Evolutionary conservation across 1,284 basidiomycete species (phyloP), one percentile per base, ranked within the genome.

Genomic region (Mycosarcoma mackinlayi): DNA sequence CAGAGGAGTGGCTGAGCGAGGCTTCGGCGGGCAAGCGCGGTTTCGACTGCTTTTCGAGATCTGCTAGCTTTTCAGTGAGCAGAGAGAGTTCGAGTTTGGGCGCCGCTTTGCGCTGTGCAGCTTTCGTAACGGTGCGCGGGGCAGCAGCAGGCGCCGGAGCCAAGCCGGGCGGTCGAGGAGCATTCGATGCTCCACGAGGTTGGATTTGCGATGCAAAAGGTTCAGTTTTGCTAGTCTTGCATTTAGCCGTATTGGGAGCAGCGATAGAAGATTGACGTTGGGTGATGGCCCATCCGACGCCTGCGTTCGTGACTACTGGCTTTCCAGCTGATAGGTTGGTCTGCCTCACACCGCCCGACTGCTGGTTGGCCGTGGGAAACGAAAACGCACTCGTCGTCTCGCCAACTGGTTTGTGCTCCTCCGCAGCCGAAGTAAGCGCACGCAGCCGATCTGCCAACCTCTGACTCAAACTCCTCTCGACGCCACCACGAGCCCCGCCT

Each of bases 391-490:
- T 38, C 13, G 18, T 37, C 46, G 18, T 37, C 46, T 51, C 49
- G 23, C 5, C 28, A 27, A 39, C 19, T 25, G 39, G n/a, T 14
- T 13, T 10, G 28, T 23, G 41, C 40, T 21, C 10, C 18, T 6
- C 27, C 33, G 0, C 18, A 9, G 35, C 18, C 10, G n/a, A n/a
- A n/a, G 57, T 61, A 0, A 66, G 21, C 18, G 57, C 31, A 9
- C 53, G n/a, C 11, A 75, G 25, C 19, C 57, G 10, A 19, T 73
- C 73, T 0, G 38, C 45, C 27, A 75, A 37, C 18, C 70, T 56
- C 49, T 59, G 61, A 54, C 70, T 73, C 39, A 75, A 37, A 14
- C 40, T 52, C 41, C 73, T 55, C 24, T 16, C n/a, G 3, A 61
- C 47, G 1, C 31, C 42, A 3, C 35, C 46, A 1, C 27, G 44